phyloP scores from a whole-genome alignment of 2,329 filamentous ascomycete species.

The Torrubiellomyces zombiae region DNA sequence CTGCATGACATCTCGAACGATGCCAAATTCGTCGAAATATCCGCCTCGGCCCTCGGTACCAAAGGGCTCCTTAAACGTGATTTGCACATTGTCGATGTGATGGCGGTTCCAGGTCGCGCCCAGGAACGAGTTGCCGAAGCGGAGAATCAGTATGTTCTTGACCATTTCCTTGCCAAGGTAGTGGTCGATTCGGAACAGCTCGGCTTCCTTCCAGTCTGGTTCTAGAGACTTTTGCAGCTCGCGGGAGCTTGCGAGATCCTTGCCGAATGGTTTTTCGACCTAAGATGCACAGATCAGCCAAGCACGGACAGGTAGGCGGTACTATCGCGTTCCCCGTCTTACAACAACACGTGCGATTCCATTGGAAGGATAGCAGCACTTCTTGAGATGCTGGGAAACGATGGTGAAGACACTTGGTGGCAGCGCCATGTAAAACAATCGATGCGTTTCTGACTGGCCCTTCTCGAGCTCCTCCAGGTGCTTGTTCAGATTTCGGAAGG shows the following conservation, averaged over 20 bases:
- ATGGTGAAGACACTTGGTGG: slow-evolving; percentile 96
- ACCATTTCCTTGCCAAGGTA: slow-evolving; percentile 99
- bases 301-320: no score
- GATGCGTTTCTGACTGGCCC: slow-evolving; percentile 66
- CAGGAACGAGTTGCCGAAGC: slow-evolving; percentile 98
- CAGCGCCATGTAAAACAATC: slow-evolving; percentile 98
- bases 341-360: slow-evolving; percentile 92
- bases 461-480: slow-evolving; percentile 77
- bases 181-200: slow-evolving; percentile 98
- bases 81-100: slow-evolving; percentile 98
- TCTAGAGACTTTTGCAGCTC: slow-evolving; percentile 89
- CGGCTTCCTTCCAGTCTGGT: slow-evolving; percentile 96
- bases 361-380: slow-evolving; percentile 83
- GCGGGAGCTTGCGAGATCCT: slow-evolving; percentile 85
- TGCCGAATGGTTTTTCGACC: slow-evolving; percentile 99
- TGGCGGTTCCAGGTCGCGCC: slow-evolving; percentile 98
- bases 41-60: slow-evolving; percentile 94
- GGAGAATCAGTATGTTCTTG: slow-evolving; percentile 95
- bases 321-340: slow-evolving; percentile 27
- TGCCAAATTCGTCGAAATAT: slow-evolving; percentile 99
- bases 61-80: slow-evolving; percentile 98
- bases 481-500: slow-evolving; percentile 70
- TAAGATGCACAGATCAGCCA: slow-evolving; percentile 26
- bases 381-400: slow-evolving; percentile 93
- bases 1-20: slow-evolving; percentile 99